Evolutionary conservation across 805 yeast species (phyloP).

Genomic region (Diddensiella caesifluorescens): DNA sequence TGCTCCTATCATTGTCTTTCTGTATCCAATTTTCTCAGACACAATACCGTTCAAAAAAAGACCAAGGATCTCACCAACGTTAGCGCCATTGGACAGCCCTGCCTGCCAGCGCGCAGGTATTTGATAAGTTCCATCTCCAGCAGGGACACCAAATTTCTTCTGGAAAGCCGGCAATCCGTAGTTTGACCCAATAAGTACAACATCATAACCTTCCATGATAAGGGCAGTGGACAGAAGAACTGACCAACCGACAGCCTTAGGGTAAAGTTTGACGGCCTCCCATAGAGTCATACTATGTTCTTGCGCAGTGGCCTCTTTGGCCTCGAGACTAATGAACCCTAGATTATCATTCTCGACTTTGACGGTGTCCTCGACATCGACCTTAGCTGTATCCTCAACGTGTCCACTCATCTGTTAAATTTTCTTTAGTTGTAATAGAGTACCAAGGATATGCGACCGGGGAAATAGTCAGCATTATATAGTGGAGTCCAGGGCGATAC

Average conservation of each 20-base stretch:
- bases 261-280: constrained; percentile 29
- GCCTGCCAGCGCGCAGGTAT: constrained; percentile 38
- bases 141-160: constrained; percentile 35
- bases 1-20: constrained; percentile 37
- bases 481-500: too few species aligned
- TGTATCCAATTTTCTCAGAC: constrained; percentile 45
- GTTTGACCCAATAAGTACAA: constrained; percentile 37
- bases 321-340: too few species aligned
- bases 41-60: constrained; percentile 40
- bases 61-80: constrained; percentile 42
- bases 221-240: constrained; percentile 39
- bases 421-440: too few species aligned
- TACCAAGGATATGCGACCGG: too few species aligned
- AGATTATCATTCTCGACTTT: too few species aligned
- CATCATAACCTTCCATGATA: constrained; percentile 48
- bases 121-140: constrained; percentile 6
- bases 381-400: too few species aligned
- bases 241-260: constrained; percentile 44
- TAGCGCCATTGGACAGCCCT: constrained; percentile 20
- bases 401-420: too few species aligned
- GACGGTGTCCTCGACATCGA: too few species aligned
- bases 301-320: constrained; percentile 10
- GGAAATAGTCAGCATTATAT: too few species aligned
- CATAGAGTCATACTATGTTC: constrained; percentile 15
- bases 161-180: constrained; percentile 43